phyloP scores from a whole-genome alignment of 1,284 basidiomycete genomes.

The Heterobasidion irregulare region DNA sequence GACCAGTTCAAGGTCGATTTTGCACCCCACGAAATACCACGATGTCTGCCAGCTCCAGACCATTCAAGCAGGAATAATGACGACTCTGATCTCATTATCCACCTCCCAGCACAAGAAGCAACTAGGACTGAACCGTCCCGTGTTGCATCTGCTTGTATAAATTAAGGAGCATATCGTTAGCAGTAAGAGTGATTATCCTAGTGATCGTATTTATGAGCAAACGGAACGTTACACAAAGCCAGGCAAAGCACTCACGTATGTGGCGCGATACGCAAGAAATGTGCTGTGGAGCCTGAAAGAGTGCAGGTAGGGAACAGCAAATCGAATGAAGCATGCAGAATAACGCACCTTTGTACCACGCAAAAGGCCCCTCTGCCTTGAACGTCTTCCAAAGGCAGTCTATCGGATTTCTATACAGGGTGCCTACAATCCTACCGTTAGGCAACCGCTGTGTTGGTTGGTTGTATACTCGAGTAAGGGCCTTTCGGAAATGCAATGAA shows the following conservation, averaged over 20 bases:
- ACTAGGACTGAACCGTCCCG: constrained; percentile 7
- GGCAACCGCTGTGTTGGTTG: constrained; percentile 75
- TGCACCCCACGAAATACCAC: too few relatives aligned
- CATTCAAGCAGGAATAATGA: too few relatives aligned
- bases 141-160: constrained; percentile 47
- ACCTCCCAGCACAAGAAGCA: background rate
- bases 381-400: constrained; percentile 97
- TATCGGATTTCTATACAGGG: constrained; percentile 86
- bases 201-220: constrained; percentile 1
- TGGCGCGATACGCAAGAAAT: constrained; percentile 87
- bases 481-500: constrained; percentile 32
- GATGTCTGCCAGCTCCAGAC: too few relatives aligned
- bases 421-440: constrained; percentile 69
- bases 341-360: constrained; percentile 82
- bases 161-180: constrained; percentile 77
- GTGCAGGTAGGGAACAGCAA: background rate
- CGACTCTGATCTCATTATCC: too few relatives aligned
- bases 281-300: constrained; percentile 74
- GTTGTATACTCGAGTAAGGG: constrained; percentile 94
- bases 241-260: constrained; percentile 58
- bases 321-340: background rate
- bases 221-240: background rate
- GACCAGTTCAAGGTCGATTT: too few relatives aligned
- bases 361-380: constrained; percentile 82
- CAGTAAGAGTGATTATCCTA: constrained; percentile 80